Evolutionary conservation across 148 eudicot species (phyloP).

Genomic region (Linanthus parryae): DNA sequence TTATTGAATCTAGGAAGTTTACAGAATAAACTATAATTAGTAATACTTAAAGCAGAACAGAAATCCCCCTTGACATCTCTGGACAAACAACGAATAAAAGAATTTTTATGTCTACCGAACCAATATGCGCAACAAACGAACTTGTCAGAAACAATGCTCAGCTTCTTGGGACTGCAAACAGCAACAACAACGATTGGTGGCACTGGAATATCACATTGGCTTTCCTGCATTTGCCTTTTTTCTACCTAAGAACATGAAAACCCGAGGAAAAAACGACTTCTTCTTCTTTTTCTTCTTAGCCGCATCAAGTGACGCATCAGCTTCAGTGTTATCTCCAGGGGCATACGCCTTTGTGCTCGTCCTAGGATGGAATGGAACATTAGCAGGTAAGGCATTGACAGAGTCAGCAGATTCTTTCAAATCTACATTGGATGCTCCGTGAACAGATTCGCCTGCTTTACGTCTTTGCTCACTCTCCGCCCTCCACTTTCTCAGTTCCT

Average conservation of each 20-base stretch:
- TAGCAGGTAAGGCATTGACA: background rate
- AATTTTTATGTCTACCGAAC: no score
- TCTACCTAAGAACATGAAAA: slow-evolving; percentile 2
- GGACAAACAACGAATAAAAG: no score
- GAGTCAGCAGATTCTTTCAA: slow-evolving; percentile 27
- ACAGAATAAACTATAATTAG: no score
- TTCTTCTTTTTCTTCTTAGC: slow-evolving; percentile 41
- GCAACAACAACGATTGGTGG: no score
- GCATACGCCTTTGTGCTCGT: slow-evolving; percentile 9
- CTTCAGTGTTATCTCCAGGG: slow-evolving; percentile 11
- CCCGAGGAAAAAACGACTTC: slow-evolving; percentile 4
- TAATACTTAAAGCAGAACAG: no score
- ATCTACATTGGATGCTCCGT: slow-evolving; percentile 28
- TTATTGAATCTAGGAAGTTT: no score
- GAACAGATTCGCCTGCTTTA: slow-evolving; percentile 45
- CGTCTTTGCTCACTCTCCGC: slow-evolving; percentile 64
- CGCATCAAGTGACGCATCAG: slow-evolving; percentile 21
- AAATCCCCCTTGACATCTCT: no score
- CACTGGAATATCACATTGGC: background rate
- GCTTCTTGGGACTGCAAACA: no score
- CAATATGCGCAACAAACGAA: no score
- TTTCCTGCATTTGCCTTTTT: background rate
- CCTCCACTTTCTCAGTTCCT: slow-evolving; percentile 83
- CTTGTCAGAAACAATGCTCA: no score
- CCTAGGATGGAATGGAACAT: slow-evolving; percentile 12